These are phyloP conservation scores for Nasturtium officinale DNA, from an alignment of 345 rosid genomes.

Conservation along the genomic window DNA sequence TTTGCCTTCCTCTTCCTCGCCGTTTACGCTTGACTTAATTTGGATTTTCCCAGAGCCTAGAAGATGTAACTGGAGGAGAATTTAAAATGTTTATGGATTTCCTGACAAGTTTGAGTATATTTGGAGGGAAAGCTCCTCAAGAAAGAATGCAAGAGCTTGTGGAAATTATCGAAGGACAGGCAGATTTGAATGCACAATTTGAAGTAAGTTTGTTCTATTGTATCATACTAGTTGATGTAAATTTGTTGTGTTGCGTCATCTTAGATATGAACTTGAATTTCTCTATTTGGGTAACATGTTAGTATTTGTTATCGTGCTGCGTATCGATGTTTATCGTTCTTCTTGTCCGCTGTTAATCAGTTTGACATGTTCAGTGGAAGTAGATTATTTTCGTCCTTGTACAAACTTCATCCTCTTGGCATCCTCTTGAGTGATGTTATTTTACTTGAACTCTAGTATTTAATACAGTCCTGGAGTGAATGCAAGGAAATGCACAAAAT, in stretches of 20 bases:
- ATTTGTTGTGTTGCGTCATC: constrained; percentile 28
- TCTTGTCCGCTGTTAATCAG: constrained; percentile 8
- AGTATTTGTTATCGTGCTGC: neutral
- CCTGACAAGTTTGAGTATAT: constrained; percentile 79
- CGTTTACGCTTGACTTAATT: constrained; percentile 6
- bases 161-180: constrained; percentile 90
- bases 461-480: neutral
- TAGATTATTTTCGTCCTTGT: neutral
- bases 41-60: constrained; percentile 66
- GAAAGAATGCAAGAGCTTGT: constrained; percentile 95
- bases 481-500: neutral
- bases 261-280: neutral
- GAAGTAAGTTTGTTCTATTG: constrained; percentile 55
- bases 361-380: constrained; percentile 15
- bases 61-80: constrained; percentile 96
- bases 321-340: neutral
- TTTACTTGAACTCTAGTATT: neutral
- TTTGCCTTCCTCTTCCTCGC: constrained; percentile 8
- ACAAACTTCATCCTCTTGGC: constrained; percentile 1
- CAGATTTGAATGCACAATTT: constrained; percentile 91
- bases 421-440: constrained; percentile 11
- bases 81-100: constrained; percentile 99
- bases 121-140: constrained; percentile 92
- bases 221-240: constrained; percentile 53
- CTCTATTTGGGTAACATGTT: constrained; percentile 7